phyloP scores from a whole-genome alignment of 2,329 filamentous ascomycete species.

The Neonectria faginata region DNA sequence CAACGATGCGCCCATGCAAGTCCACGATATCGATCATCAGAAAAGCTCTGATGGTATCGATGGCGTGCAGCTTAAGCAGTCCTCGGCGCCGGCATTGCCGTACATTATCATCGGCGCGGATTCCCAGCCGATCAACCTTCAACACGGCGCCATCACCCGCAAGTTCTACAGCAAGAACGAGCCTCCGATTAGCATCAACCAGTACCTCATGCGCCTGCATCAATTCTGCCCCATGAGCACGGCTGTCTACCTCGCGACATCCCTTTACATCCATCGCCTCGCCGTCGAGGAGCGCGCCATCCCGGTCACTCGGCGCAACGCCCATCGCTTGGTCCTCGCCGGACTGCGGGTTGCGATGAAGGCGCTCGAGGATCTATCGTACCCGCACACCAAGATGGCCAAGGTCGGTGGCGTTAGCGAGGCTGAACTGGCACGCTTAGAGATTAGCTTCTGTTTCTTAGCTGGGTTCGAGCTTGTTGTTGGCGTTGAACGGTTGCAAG shows the following conservation, averaged over 20 bases:
- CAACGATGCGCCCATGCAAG: slow-evolving; percentile 11
- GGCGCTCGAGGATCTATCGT: slow-evolving; percentile 91
- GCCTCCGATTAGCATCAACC: slow-evolving; percentile 83
- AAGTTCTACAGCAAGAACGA: slow-evolving; percentile 94
- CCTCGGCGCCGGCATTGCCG: slow-evolving; percentile 55
- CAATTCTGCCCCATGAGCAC: slow-evolving; percentile 94
- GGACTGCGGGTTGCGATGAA: slow-evolving; percentile 92
- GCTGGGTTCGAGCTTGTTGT: slow-evolving; percentile 84
- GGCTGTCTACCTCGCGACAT: slow-evolving; percentile 90
- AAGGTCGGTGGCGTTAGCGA: slow-evolving; percentile 90
- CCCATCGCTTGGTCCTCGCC: slow-evolving; percentile 86
- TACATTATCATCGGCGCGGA: slow-evolving; percentile 75
- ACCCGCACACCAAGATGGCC: slow-evolving; percentile 84
- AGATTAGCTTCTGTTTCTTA: slow-evolving; percentile 90
- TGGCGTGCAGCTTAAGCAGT: slow-evolving; percentile 64
- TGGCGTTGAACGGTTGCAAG: slow-evolving; percentile 47
- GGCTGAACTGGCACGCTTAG: slow-evolving; percentile 82
- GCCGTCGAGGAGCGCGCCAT: slow-evolving; percentile 82
- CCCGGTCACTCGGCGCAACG: slow-evolving; percentile 83
- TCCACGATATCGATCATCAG: slow-evolving; percentile 8
- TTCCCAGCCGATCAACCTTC: slow-evolving; percentile 78
- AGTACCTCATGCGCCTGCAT: slow-evolving; percentile 89
- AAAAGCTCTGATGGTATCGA: slow-evolving; percentile 58
- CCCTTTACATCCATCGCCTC: slow-evolving; percentile 86
- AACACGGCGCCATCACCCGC: slow-evolving; percentile 86